phyloP scores from a whole-genome alignment of 352 stramenopile genomes.

The Blastocystis sp. region DNA sequence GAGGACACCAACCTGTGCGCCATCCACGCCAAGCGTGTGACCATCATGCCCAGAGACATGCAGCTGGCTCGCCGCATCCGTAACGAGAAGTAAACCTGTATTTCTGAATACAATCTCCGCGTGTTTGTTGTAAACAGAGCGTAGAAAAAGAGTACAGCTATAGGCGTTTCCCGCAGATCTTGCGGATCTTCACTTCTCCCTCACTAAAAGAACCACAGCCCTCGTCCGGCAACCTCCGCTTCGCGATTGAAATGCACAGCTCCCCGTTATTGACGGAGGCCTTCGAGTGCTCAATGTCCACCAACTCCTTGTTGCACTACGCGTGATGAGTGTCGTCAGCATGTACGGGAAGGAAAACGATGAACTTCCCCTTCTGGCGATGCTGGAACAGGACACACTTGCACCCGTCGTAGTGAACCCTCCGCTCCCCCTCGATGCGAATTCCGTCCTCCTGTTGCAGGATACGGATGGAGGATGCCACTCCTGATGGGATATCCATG shows the following conservation, averaged over 20 bases:
- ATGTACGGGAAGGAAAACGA: slow-evolving; percentile 45
- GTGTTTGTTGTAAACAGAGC: neutral
- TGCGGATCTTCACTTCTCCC: neutral
- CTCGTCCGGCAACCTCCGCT: neutral
- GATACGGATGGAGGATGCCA: slow-evolving; percentile 23
- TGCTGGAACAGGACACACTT: slow-evolving; percentile 11
- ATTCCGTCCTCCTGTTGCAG: slow-evolving; percentile 30
- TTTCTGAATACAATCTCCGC: slow-evolving; percentile 32
- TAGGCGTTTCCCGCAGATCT: neutral
- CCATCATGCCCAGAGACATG: slow-evolving; percentile 90
- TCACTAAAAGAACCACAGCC: neutral
- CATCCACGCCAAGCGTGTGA: slow-evolving; percentile 88
- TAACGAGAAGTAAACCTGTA: slow-evolving; percentile 73
- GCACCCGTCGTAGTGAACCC: slow-evolving; percentile 20
- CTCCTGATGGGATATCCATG: slow-evolving; percentile 48
- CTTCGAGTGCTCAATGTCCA: slow-evolving; percentile 14
- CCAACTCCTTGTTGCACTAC: slow-evolving; percentile 38
- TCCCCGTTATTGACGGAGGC: slow-evolving; percentile 43
- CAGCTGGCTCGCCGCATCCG: slow-evolving; percentile 85
- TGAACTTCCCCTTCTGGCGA: slow-evolving; percentile 4
- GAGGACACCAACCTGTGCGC: slow-evolving; percentile 87
- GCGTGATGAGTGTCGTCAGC: neutral
- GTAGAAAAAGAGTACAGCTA: neutral
- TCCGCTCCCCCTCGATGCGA: slow-evolving; percentile 24
- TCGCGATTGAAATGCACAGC: slow-evolving; percentile 15